phyloP scores from a whole-genome alignment of 768 basidiomycete genomes.

The Suillus weaverae region DNA sequence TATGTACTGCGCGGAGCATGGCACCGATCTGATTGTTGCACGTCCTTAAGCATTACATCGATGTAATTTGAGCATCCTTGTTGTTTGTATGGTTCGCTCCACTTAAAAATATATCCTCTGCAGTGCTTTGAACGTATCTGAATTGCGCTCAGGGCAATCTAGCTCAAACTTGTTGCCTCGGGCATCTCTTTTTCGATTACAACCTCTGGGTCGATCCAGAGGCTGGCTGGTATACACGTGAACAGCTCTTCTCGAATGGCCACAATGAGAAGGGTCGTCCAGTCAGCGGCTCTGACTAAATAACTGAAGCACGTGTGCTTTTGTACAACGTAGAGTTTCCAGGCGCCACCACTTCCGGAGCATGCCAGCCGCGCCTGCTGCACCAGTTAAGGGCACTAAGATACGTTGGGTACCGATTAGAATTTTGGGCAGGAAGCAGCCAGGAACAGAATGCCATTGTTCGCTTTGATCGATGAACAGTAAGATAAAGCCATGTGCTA shows the following conservation, averaged over 20 bases:
- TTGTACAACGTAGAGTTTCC: neutral
- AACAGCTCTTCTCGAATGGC: conserved; percentile 49
- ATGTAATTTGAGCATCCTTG: conserved; percentile 1
- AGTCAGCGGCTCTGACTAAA: neutral
- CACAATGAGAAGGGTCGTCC: conserved; percentile 50
- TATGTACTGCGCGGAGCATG: neutral
- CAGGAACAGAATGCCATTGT: neutral
- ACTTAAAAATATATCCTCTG: conserved; percentile 10
- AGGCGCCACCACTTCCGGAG: neutral
- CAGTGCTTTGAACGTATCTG: conserved; percentile 43
- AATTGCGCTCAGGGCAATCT: conserved; percentile 56
- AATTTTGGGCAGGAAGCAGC: neutral
- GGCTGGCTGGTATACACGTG: conserved; percentile 25
- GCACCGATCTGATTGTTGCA: neutral
- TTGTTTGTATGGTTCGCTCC: conserved; percentile 1
- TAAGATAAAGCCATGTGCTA: neutral
- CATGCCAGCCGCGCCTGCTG: neutral
- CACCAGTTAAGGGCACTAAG: neutral
- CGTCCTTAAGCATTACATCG: neutral
- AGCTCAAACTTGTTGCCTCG: conserved; percentile 62
- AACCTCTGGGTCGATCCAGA: conserved; percentile 43
- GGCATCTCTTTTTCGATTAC: conserved; percentile 39
- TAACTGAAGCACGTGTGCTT: neutral
- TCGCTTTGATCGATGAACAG: neutral
- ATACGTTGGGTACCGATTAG: neutral